phyloP scores from a whole-genome alignment of 225 moss, liverwort and hornwort genomes.

The Pseudisothecium myosuroides region DNA sequence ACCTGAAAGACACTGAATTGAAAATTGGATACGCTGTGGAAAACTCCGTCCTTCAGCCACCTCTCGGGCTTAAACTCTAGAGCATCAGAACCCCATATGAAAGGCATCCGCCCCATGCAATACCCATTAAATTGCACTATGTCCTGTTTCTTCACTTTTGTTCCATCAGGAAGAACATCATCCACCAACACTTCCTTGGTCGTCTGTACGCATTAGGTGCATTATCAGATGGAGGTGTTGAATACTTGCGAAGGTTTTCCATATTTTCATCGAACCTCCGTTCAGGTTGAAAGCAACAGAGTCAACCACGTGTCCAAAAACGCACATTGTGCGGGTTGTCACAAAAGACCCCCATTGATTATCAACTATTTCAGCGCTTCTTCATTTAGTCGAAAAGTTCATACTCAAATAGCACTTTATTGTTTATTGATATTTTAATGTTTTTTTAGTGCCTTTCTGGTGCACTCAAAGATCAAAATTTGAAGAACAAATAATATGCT shows the following conservation, averaged over 20 bases:
- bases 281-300: not conserved
- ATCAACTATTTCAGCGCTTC: not conserved
- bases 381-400: not conserved
- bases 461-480: not conserved
- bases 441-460: not conserved
- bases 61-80: slow-evolving; percentile 70
- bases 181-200: slow-evolving; percentile 11
- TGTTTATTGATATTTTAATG: not conserved
- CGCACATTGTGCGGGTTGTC: not conserved
- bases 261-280: not conserved
- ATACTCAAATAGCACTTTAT: not conserved
- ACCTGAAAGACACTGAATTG: slow-evolving; percentile 66
- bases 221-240: not conserved
- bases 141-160: slow-evolving; percentile 27
- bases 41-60: slow-evolving; percentile 61
- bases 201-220: slow-evolving; percentile 20
- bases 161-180: slow-evolving; percentile 64
- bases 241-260: not conserved
- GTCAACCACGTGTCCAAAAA: not conserved
- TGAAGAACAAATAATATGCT: no score
- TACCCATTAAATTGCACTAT: slow-evolving; percentile 37
- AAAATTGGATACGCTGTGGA: slow-evolving; percentile 42
- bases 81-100: slow-evolving; percentile 68
- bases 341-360: not conserved
- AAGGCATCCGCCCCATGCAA: slow-evolving; percentile 64